phyloP scores from a whole-genome alignment of 306 rosid species.

The Hippophae rhamnoides region DNA sequence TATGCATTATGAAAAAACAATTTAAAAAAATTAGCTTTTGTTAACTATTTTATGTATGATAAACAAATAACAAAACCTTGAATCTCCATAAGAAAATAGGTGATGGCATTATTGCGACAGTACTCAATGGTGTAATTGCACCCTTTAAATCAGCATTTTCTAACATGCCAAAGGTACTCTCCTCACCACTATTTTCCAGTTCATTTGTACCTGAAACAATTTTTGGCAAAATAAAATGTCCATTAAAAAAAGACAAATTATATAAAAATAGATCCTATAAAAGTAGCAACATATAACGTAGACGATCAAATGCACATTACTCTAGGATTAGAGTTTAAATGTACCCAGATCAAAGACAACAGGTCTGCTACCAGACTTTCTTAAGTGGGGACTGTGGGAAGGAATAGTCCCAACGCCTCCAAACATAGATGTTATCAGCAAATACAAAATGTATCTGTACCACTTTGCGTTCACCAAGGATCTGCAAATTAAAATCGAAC shows the following conservation, averaged over 20 bases:
- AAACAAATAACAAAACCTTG: slow-evolving; percentile 43
- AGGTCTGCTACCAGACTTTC: slow-evolving; percentile 92
- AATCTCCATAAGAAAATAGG: slow-evolving; percentile 81
- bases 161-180: slow-evolving; percentile 34
- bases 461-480: slow-evolving; percentile 20
- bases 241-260: not conserved
- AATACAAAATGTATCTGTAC: slow-evolving; percentile 19
- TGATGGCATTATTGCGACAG: slow-evolving; percentile 61
- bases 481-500: slow-evolving; percentile 23
- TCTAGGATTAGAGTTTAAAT: slow-evolving; percentile 9
- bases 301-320: slow-evolving; percentile 2
- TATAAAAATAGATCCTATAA: not conserved
- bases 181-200: slow-evolving; percentile 60
- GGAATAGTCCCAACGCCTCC: slow-evolving; percentile 58
- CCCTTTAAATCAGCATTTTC: slow-evolving; percentile 50
- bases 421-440: slow-evolving; percentile 62
- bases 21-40: too few relatives aligned
- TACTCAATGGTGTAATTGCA: slow-evolving; percentile 28
- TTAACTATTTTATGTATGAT: too few relatives aligned
- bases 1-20: too few relatives aligned
- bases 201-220: slow-evolving; percentile 41
- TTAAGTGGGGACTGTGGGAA: slow-evolving; percentile 76
- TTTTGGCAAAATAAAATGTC: slow-evolving; percentile 17
- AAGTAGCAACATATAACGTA: not conserved
- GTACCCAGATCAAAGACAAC: slow-evolving; percentile 77